A percentile compares a stretch with the other conserved stretches of the same genome.
Conservation (phyloP, 345 rosid genomes). For the Lepidium aucheri region DNA sequence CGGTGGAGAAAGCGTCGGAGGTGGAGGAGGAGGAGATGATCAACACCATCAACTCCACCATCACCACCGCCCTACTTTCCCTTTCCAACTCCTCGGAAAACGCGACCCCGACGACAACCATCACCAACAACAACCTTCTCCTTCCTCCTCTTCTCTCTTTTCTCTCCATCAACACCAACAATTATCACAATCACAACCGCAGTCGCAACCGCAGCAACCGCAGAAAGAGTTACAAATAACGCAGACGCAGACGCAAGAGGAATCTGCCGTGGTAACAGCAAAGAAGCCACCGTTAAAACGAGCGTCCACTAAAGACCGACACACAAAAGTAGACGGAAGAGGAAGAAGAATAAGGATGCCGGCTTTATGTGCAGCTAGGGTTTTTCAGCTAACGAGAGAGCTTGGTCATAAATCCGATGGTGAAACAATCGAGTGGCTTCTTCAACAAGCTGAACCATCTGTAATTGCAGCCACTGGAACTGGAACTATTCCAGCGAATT, state of each 20-base stretch:
- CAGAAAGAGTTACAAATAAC: slow-evolving; percentile 17
- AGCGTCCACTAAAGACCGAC: slow-evolving; percentile 87
- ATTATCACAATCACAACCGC: slow-evolving; percentile 20
- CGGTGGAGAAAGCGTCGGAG: slow-evolving; percentile 39
- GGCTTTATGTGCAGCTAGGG: slow-evolving; percentile 99
- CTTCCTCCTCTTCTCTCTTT: slow-evolving; percentile 46
- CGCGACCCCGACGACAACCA: slow-evolving; percentile 47
- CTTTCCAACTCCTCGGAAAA: slow-evolving; percentile 80
- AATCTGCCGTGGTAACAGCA: slow-evolving; percentile 19
- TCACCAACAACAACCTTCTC: slow-evolving; percentile 38
- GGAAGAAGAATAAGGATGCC: slow-evolving; percentile 98
- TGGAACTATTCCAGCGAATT: slow-evolving; percentile 95
- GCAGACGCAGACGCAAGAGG: background rate
- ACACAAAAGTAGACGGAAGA: slow-evolving; percentile 93
- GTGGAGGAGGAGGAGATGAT: slow-evolving; percentile 40
- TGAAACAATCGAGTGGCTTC: slow-evolving; percentile 96
- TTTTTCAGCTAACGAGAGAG: slow-evolving; percentile 87
- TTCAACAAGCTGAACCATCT: slow-evolving; percentile 95
- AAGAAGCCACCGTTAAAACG: slow-evolving; percentile 77
- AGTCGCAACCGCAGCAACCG: background rate
- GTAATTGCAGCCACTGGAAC: slow-evolving; percentile 98
- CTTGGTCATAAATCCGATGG: slow-evolving; percentile 95
- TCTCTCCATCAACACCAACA: slow-evolving; percentile 36
- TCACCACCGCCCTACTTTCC: slow-evolving; percentile 57
- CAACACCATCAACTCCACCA: slow-evolving; percentile 51